A percentile compares a stretch with the other conserved stretches of the same genome.
phyloP scores from a whole-genome alignment of 2,329 filamentous ascomycete species.

The Aureobasidium mangrovei region DNA sequence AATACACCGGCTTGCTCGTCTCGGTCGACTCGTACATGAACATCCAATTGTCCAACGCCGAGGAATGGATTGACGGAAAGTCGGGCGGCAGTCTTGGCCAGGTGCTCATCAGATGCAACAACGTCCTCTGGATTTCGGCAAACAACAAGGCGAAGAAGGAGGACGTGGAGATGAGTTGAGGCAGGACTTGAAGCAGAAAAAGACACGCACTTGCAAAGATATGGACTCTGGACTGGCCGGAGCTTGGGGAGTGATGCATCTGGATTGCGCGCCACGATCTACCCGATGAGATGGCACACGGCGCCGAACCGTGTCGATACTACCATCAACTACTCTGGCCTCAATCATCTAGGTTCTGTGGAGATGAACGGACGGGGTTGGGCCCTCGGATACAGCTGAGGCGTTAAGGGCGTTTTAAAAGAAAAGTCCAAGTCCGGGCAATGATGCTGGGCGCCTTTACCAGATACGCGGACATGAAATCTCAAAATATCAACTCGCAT shows the following conservation, averaged over 20 bases:
- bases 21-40: conserved; percentile 99
- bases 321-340: not conserved
- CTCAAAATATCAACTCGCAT: conserved; percentile 4
- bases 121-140: conserved; percentile 82
- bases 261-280: not conserved
- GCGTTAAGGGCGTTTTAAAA: not conserved
- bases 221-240: not conserved
- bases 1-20: conserved; percentile 90
- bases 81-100: conserved; percentile 77
- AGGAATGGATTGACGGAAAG: conserved; percentile 87
- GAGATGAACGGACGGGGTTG: not conserved
- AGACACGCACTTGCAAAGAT: not conserved
- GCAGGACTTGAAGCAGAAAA: not conserved
- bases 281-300: not conserved
- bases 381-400: not conserved
- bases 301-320: not conserved
- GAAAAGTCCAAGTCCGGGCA: not conserved
- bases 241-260: not conserved
- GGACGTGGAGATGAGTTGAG: conserved; percentile 12
- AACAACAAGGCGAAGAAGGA: conserved; percentile 17
- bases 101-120: conserved; percentile 91
- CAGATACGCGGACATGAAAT: not conserved
- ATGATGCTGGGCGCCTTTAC: not conserved
- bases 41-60: conserved; percentile 79
- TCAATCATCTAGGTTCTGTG: not conserved